These are phyloP conservation scores for Boletus smithii DNA, from an alignment of 1,284 basidiomycete genomes.

Conservation along the genomic window DNA sequence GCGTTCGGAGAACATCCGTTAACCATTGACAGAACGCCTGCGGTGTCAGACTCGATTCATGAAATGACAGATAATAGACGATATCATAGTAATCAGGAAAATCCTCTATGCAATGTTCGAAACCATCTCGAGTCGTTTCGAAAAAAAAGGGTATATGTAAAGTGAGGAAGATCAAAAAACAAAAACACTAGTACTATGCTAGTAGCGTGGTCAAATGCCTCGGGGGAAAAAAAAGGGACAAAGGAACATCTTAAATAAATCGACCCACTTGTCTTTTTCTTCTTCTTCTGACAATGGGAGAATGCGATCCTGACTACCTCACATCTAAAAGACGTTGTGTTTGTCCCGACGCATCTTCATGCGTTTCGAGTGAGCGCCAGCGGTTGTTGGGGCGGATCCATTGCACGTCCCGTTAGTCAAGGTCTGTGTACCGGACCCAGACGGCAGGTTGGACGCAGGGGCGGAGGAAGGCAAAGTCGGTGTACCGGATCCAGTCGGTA, in stretches of 20 bases:
- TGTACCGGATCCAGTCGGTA: background rate
- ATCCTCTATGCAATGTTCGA: no score
- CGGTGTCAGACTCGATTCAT: no score
- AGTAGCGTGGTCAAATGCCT: background rate
- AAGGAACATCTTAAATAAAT: no score
- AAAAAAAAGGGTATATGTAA: background rate
- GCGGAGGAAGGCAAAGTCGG: background rate
- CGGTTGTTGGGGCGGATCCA: background rate
- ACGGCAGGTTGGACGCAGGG: background rate
- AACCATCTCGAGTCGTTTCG: no score
- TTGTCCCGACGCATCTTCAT: slow-evolving; percentile 2
- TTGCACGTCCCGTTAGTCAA: background rate
- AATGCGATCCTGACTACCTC: no score
- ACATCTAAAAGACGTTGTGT: background rate
- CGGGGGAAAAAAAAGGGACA: background rate
- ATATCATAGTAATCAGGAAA: no score
- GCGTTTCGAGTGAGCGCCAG: background rate
- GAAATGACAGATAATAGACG: no score
- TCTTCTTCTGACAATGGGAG: no score
- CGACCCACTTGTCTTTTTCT: no score
- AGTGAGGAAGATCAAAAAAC: background rate
- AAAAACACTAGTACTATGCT: background rate
- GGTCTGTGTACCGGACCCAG: background rate
- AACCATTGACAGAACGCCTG: no score
- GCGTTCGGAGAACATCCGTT: no score